phyloP scores from a whole-genome alignment of 2,329 filamentous ascomycete genomes.

The Microsporum canis region DNA sequence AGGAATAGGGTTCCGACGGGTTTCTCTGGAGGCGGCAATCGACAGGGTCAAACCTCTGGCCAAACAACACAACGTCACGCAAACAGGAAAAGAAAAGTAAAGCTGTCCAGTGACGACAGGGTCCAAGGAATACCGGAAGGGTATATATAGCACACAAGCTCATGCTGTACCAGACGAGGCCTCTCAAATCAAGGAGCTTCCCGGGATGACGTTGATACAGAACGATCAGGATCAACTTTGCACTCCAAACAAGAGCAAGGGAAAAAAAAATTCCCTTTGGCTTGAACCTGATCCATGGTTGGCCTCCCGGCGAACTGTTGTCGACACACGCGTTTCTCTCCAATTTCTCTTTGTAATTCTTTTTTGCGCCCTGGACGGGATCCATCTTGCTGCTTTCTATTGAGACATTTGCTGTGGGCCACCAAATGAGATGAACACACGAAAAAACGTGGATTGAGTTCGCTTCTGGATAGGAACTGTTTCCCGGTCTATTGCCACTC shows the following conservation, averaged over 20 bases:
- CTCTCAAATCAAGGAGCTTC: background rate
- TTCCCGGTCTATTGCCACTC: background rate
- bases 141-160: background rate
- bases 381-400: background rate
- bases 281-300: background rate
- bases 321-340: background rate
- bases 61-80: background rate
- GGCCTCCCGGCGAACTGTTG: background rate
- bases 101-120: background rate
- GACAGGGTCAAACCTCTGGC: background rate
- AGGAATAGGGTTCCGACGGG: background rate
- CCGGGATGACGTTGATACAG: background rate
- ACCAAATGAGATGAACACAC: background rate
- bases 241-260: background rate
- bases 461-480: slow-evolving; percentile 2
- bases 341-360: background rate
- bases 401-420: background rate
- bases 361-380: background rate
- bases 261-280: background rate
- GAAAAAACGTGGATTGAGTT: background rate
- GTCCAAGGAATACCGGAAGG: background rate
- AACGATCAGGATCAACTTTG: background rate
- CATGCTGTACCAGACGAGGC: background rate
- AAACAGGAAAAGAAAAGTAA: background rate
- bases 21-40: background rate